phyloP scores from a whole-genome alignment of 2,329 filamentous ascomycete genomes.

The Corynespora cassiicola region DNA sequence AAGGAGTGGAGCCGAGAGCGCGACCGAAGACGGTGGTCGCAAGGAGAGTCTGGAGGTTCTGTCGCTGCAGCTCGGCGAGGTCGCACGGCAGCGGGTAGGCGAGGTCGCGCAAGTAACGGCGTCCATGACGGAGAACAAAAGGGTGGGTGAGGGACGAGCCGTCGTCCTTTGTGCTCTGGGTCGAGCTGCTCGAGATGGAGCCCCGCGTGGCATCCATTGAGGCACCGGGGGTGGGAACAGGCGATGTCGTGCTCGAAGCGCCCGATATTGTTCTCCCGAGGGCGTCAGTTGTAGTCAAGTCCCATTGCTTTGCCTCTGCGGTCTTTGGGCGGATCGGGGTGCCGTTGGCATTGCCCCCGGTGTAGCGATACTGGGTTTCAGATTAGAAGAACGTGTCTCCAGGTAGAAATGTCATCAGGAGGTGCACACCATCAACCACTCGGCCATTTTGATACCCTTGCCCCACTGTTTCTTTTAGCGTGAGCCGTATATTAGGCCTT shows the following conservation, averaged over 20 bases:
- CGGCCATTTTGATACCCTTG: constrained; percentile 40
- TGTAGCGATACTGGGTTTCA: constrained; percentile 42
- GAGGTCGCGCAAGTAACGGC: constrained; percentile 81
- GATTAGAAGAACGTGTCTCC: constrained; percentile 18
- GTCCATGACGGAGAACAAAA: constrained; percentile 77
- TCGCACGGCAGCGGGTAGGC: constrained; percentile 90
- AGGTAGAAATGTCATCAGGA: constrained; percentile 15
- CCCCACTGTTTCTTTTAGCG: constrained; percentile 46
- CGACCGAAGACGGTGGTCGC: constrained; percentile 81
- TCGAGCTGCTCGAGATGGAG: constrained; percentile 47
- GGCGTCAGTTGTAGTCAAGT: constrained; percentile 40
- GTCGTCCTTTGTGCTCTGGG: constrained; percentile 37
- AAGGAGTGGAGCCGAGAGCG: constrained; percentile 75
- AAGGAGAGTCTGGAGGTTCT: constrained; percentile 82
- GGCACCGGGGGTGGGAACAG: constrained; percentile 19
- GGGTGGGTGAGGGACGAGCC: constrained; percentile 36
- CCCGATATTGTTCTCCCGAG: constrained; percentile 43
- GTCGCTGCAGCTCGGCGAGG: constrained; percentile 83
- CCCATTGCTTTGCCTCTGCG: constrained; percentile 45
- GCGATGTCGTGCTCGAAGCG: constrained; percentile 25
- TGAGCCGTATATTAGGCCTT: constrained; percentile 39
- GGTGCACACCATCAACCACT: constrained; percentile 43
- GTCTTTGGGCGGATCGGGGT: constrained; percentile 37
- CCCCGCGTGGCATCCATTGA: constrained; percentile 45
- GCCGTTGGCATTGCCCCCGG: constrained; percentile 31